These are phyloP conservation scores for Ceratocystis albifundus DNA, from an alignment of 2,329 filamentous ascomycete species.

Conservation along the genomic window DNA sequence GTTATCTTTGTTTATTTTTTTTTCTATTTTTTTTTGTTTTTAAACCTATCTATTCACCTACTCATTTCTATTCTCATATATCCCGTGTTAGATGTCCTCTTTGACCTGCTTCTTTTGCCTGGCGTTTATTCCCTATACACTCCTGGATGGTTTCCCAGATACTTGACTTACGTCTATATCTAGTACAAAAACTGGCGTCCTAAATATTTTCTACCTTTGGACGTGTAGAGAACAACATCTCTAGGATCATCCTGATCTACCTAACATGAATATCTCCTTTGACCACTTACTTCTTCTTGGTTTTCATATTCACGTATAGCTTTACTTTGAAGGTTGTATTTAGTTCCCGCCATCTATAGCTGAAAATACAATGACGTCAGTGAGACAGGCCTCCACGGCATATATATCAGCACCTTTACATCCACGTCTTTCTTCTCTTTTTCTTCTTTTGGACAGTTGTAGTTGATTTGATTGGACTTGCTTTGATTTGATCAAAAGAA, in stretches of 20 bases:
- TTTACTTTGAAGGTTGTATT: too few species aligned
- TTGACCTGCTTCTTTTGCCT: not conserved
- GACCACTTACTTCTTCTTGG: not conserved
- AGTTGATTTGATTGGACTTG: constrained; percentile 18
- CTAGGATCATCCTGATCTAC: too few species aligned
- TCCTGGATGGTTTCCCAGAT: too few species aligned
- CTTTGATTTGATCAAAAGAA: constrained; percentile 18
- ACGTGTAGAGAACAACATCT: too few species aligned
- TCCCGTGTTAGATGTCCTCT: not conserved
- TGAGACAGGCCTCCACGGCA: not conserved
- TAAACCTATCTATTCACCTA: not conserved
- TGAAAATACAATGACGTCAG: not conserved
- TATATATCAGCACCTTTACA: not conserved
- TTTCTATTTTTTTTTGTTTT: too few species aligned
- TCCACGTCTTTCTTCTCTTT: not conserved
- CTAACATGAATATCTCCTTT: too few species aligned
- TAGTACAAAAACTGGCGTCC: too few species aligned
- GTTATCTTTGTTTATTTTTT: not conserved
- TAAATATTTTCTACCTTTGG: too few species aligned
- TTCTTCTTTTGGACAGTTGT: not conserved
- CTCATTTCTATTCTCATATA: not conserved
- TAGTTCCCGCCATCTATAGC: too few species aligned
- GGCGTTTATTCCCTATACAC: not conserved
- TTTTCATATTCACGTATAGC: not conserved
- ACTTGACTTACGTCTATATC: too few species aligned